phyloP scores from a whole-genome alignment of 805 yeast species.

The Phaffomyces opuntiae region DNA sequence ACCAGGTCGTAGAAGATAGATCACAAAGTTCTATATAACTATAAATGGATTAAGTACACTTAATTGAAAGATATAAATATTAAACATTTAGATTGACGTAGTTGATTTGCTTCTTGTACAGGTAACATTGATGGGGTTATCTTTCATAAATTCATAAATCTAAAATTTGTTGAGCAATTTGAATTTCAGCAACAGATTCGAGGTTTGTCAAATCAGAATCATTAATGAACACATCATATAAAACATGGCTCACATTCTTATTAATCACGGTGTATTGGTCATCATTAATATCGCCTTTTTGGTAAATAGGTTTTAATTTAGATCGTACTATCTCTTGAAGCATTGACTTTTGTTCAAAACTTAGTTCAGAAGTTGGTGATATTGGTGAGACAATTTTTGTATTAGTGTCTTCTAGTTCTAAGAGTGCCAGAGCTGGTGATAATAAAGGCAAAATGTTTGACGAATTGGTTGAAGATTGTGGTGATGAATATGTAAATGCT shows the following conservation, averaged over 20 bases:
- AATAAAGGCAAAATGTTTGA: constrained; percentile 10
- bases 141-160: background rate
- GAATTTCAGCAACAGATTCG: constrained; percentile 15
- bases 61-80: background rate
- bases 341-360: constrained; percentile 40
- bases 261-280: constrained; percentile 53
- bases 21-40: background rate
- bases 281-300: constrained; percentile 26
- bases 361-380: constrained; percentile 5
- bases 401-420: background rate
- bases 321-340: constrained; percentile 55
- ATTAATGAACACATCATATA: constrained; percentile 36
- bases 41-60: too few relatives aligned
- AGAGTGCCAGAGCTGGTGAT: constrained; percentile 5
- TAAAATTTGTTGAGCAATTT: constrained; percentile 8
- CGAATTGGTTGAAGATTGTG: constrained; percentile 4
- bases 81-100: background rate
- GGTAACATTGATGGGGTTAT: background rate
- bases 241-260: constrained; percentile 50
- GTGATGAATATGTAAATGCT: constrained; percentile 5
- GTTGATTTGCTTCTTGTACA: too few relatives aligned
- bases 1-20: constrained; percentile 46
- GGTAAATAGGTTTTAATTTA: constrained; percentile 42
- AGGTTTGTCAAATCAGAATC: constrained; percentile 3
- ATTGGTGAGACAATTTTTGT: background rate